phyloP scores from a whole-genome alignment of 2,329 filamentous ascomycete genomes.

The Epichloe aotearoae region DNA sequence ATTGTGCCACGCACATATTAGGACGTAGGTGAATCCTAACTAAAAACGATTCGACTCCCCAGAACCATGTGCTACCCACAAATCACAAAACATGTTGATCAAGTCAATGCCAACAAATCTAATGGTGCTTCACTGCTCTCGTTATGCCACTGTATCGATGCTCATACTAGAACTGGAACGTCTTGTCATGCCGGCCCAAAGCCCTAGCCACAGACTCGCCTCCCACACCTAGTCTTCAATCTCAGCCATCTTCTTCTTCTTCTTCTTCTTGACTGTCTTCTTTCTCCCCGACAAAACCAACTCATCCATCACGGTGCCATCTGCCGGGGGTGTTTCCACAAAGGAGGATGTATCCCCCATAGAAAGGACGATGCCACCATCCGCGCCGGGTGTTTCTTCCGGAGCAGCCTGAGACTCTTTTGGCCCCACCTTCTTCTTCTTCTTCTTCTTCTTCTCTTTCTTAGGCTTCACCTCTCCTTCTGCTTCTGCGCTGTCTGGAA shows the following conservation, averaged over 20 bases:
- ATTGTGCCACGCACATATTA: too few relatives aligned
- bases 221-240: conserved; percentile 12
- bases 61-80: too few relatives aligned
- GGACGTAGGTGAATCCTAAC: too few relatives aligned
- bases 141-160: neutral
- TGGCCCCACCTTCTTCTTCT: neutral
- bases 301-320: conserved; percentile 2
- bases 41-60: too few relatives aligned
- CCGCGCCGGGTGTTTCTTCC: neutral
- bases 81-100: too few relatives aligned
- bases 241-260: conserved; percentile 28
- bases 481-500: conserved; percentile 10
- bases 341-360: neutral
- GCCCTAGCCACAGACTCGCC: neutral
- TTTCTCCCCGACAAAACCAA: conserved; percentile 30
- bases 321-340: neutral
- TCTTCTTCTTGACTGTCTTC: conserved; percentile 29
- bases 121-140: neutral
- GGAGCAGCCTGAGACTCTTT: neutral
- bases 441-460: conserved; percentile 33
- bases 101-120: too few relatives aligned
- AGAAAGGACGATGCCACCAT: neutral
- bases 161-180: neutral
- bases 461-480: conserved; percentile 28
- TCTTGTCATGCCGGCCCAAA: neutral